Conservation (phyloP, 106 monocot genomes). For the Posidonia australis region DNA sequence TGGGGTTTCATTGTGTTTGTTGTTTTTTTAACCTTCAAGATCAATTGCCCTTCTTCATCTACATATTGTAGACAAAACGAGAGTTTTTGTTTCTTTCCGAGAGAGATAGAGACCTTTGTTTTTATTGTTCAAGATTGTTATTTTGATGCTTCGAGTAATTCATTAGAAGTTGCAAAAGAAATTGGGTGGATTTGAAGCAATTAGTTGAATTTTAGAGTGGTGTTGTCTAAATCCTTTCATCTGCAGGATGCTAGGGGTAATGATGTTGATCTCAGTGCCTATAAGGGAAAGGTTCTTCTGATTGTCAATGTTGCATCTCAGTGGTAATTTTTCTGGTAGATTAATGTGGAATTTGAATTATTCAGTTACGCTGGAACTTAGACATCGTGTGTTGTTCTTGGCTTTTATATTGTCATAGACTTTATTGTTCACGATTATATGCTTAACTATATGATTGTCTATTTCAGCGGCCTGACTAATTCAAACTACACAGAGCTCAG, state of each 20-base stretch:
- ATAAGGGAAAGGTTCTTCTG: conserved; percentile 18
- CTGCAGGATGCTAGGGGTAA: conserved; percentile 22
- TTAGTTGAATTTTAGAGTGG: too few relatives aligned
- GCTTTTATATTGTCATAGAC: not conserved
- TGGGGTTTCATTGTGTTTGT: too few relatives aligned
- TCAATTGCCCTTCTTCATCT: too few relatives aligned
- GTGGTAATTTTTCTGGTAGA: conserved; percentile 6
- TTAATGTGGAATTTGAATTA: not conserved
- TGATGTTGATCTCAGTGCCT: conserved; percentile 17
- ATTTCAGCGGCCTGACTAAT: conserved; percentile 25
- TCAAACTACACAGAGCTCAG: conserved; percentile 23
- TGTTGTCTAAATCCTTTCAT: not conserved
- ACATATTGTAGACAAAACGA: too few relatives aligned
- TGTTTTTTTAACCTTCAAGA: too few relatives aligned
- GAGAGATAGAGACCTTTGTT: not conserved
- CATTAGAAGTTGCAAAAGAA: too few relatives aligned
- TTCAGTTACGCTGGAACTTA: not conserved
- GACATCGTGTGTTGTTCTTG: not conserved
- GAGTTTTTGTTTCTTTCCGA: too few relatives aligned
- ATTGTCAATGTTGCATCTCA: conserved; percentile 30
- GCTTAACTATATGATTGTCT: not conserved
- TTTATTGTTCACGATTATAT: not conserved
- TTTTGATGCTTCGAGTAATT: not conserved
- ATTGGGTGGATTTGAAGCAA: too few relatives aligned
- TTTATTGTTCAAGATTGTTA: not conserved